phyloP scores from a whole-genome alignment of 257 asterid species.

The Leonotis leonurus region DNA sequence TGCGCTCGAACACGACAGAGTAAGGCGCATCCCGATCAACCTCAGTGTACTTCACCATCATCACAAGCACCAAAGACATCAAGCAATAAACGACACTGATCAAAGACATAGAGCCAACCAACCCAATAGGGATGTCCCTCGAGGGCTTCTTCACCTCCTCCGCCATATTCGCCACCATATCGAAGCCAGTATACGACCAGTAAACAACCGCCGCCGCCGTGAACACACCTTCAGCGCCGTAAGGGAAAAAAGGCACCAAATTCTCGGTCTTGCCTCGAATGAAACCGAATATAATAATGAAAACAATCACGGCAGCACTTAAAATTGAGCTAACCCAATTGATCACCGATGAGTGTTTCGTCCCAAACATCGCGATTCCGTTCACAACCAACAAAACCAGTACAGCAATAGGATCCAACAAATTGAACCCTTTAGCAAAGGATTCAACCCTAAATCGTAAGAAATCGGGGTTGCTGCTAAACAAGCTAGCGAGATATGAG shows the following conservation, averaged over 20 bases:
- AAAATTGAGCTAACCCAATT: conserved; percentile 71
- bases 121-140: conserved; percentile 76
- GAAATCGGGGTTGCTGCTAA: conserved; percentile 51
- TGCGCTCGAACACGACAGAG: conserved; percentile 62
- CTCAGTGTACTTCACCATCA: conserved; percentile 70
- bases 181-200: conserved; percentile 96
- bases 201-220: conserved; percentile 84
- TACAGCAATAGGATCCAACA: conserved; percentile 79
- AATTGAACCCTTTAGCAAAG: conserved; percentile 68
- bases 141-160: conserved; percentile 87
- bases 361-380: conserved; percentile 75
- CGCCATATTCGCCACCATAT: conserved; percentile 95
- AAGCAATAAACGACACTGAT: conserved; percentile 73
- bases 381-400: conserved; percentile 45
- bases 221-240: conserved; percentile 65
- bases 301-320: conserved; percentile 44
- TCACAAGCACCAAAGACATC: conserved; percentile 59
- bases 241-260: conserved; percentile 68
- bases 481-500: conserved; percentile 60
- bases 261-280: conserved; percentile 47
- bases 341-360: conserved; percentile 48
- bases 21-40: conserved; percentile 82
- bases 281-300: conserved; percentile 73
- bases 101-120: conserved; percentile 85
- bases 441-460: conserved; percentile 51